Evolutionary conservation across 345 rosid genomes (phyloP).

Genomic region (Eucalyptus polyanthemos): DNA sequence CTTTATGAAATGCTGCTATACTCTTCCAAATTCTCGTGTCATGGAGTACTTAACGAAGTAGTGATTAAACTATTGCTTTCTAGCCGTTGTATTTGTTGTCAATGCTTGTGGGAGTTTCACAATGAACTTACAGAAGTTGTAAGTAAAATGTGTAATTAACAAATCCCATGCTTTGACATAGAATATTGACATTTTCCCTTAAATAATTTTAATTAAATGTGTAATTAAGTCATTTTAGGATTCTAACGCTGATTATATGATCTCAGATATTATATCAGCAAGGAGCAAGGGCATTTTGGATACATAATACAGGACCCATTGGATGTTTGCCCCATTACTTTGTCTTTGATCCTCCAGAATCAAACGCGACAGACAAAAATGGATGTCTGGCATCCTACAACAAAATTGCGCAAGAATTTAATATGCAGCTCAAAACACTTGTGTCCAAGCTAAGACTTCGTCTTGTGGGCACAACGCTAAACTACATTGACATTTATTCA

Average conservation of each 20-base stretch:
- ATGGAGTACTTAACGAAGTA: background rate
- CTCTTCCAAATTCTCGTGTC: background rate
- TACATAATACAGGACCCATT: constrained; percentile 85
- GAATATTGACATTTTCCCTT: background rate
- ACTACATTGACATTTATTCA: constrained; percentile 62
- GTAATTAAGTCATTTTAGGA: background rate
- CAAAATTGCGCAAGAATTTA: constrained; percentile 66
- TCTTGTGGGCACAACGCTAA: constrained; percentile 53
- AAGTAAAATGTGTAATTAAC: background rate
- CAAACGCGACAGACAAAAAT: constrained; percentile 40
- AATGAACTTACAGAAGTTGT: background rate
- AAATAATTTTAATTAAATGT: background rate
- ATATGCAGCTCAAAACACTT: constrained; percentile 47
- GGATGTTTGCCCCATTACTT: constrained; percentile 76
- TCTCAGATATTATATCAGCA: constrained; percentile 30
- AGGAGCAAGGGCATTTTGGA: constrained; percentile 60
- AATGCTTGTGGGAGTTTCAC: background rate
- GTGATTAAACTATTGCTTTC: background rate
- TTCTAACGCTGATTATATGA: background rate
- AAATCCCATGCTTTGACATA: background rate
- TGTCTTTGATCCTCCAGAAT: constrained; percentile 53
- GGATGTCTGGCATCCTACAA: constrained; percentile 82
- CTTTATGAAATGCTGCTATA: background rate
- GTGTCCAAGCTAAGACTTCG: constrained; percentile 34
- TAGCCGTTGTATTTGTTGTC: background rate